Conservation (phyloP, 306 rosid genomes). For the Cicer judaicum region DNA sequence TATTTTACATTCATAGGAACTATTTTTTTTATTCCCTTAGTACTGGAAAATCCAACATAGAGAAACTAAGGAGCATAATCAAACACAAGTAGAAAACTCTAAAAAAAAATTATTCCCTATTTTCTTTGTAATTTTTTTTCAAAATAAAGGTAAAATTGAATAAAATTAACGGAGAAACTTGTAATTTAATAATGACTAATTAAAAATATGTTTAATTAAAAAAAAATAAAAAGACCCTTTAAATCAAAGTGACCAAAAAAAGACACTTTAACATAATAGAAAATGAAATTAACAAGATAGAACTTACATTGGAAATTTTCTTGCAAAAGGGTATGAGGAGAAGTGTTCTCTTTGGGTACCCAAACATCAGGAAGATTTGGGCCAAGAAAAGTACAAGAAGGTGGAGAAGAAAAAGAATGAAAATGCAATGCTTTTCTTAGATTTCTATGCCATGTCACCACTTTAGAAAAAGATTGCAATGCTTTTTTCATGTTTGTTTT, state of each 20-base stretch:
- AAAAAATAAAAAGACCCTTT: not conserved
- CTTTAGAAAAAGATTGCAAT: conserved; percentile 7
- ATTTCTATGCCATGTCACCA: conserved; percentile 39
- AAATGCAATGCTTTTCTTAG: conserved; percentile 39
- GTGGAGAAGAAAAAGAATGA: conserved; percentile 20
- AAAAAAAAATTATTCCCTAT: too few species aligned
- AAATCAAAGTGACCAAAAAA: not conserved
- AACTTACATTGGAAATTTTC: conserved; percentile 33
- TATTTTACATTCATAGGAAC: not conserved
- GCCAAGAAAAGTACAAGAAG: conserved; percentile 45
- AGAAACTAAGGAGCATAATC: too few species aligned
- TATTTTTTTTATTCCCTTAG: not conserved
- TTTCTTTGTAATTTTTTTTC: too few species aligned
- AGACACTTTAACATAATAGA: not conserved
- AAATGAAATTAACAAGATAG: conserved; percentile 13
- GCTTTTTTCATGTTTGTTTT: conserved; percentile 41
- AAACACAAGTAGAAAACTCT: too few species aligned
- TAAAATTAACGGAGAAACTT: not conserved
- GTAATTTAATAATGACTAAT: not conserved
- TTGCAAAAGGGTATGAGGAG: conserved; percentile 41
- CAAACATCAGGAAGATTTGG: conserved; percentile 48
- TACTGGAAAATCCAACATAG: too few species aligned
- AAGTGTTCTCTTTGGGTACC: conserved; percentile 30
- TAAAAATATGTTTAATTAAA: not conserved
- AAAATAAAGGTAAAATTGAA: too few species aligned